These are phyloP conservation scores for Chlamydomonas sp. DNA, from an alignment of 139 green algal species.

Conservation along the genomic window DNA sequence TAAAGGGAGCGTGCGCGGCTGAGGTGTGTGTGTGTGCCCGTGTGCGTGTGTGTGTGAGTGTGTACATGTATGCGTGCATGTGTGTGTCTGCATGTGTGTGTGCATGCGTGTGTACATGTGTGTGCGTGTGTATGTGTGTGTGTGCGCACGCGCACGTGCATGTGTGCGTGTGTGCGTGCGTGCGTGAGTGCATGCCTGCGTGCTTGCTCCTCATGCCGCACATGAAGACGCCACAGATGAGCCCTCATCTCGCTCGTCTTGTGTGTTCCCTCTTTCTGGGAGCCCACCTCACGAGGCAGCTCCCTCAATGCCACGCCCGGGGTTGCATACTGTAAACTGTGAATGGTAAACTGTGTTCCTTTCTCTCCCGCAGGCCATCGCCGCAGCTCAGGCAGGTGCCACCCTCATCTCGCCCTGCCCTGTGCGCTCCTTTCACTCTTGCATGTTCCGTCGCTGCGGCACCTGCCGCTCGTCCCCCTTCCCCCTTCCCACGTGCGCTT, in stretches of 20 bases:
- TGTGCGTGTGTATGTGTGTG: not conserved
- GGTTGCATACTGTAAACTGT: too few relatives aligned
- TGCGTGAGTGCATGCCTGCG: not conserved
- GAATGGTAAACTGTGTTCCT: too few relatives aligned
- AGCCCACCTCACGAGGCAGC: too few relatives aligned
- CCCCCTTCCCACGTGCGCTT: too few relatives aligned
- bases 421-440: too few relatives aligned
- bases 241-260: slow-evolving; percentile 39
- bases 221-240: slow-evolving; percentile 10
- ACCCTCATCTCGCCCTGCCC: not conserved
- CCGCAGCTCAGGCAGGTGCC: not conserved
- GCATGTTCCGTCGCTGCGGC: too few relatives aligned
- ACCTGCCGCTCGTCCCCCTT: too few relatives aligned
- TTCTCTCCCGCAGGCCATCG: too few relatives aligned
- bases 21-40: not conserved
- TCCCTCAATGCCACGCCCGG: too few relatives aligned
- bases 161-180: not conserved
- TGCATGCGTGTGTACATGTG: not conserved
- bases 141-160: not conserved
- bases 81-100: not conserved
- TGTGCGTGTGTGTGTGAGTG: not conserved
- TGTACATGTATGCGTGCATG: not conserved
- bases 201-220: not conserved
- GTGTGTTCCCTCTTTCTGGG: too few relatives aligned
- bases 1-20: not conserved